Base-by-base conservation (phyloP, 2,329 filamentous ascomycete genomes). In the Grosmannia penicillata region DNA sequence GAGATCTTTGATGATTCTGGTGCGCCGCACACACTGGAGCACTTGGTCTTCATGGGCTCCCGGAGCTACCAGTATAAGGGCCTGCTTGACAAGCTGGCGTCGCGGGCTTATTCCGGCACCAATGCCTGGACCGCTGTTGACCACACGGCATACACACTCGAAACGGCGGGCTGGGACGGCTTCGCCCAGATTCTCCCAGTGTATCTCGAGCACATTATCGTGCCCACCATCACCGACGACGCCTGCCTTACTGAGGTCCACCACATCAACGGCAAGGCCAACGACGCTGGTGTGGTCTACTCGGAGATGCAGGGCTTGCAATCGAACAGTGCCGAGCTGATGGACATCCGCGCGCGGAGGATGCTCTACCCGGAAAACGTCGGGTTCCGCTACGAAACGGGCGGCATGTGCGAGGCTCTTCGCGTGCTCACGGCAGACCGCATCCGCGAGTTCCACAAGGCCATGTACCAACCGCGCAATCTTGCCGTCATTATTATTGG, bases 391-490 rank as follows among this genome's bases (percentile, higher is more conserved):
- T 96, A 95, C 49, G 91, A 98, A 60, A 98, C 91, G n/a, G 91
- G 91, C 11, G 91, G 91, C 13, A 85, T 95, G 79, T 93, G 93
- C 64, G 84, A 94, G 50, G 81, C 86, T 25, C 68, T 98, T 36
- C 78, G 91, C 30, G 76, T 86, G 4, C 63, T 98, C 33, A 91
- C 85, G 0, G 77, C 86, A 2, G 82, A 95, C 37, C 78, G 86
- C 28, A 98, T 98, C 47, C 78, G 91, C n/a, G 75, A 79, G 42
- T 98, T 96, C 51, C 91, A 98, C 57, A 78, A 78, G 45, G 82
- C 87, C 46, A 96, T 98, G 89, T 98, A 98, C 53, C 89, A 96
- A 55, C 91, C 91, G 4, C 89, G 87, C 55, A 98, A 98, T 52
- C 65, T 98, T 43, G 93, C 87, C 46, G 63, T 98, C 22, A 73